Evolutionary conservation across 2,329 filamentous ascomycete species (phyloP), one percentile per base, ranked within the genome.

Genomic region (Trichophyton verrucosum): DNA sequence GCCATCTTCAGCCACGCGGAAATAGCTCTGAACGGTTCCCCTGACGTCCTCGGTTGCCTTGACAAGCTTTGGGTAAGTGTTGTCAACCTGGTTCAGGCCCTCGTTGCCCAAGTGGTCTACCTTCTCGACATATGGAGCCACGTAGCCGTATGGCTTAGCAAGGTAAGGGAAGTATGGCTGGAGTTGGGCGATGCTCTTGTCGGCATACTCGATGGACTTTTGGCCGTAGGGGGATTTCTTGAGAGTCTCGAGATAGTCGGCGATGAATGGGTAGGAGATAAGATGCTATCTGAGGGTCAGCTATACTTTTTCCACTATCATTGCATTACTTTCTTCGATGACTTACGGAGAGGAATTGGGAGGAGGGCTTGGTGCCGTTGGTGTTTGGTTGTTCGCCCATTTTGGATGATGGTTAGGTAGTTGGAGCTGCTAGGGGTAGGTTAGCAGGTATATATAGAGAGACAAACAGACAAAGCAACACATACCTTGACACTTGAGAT

Each of bases 221-320:
- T 90, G 86, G 71, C 89, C 91, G 71, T 89, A 86, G 58, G 89
- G 86, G 77, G 92, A 89, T 71, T 82, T 79, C 76, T 91, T 89
- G 82, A 95, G 86, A 71, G 84, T 85, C 63, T 83, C 78, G 75
- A 96, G 84, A 69, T 85, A 79, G 74, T 95, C 90, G 71, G 83
- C 84, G 71, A 96, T 82, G 66, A 95, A 76, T 46, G 92, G 92
- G 76, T 95, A 96, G 66, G 86, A 86, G 68, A 85, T 81, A 65
- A 96, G 81, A 72, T 96, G 91, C 89, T 95, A 68, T 46, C 61
- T 33, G 55, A n/a, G 44, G 40, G 24, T 56, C 40, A 59, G 51
- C n/a, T 9, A 17, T 4, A 2, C 13, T 3, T n/a, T 7, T 8
- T 6, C 27, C 24, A n/a, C 13, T 27, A 51, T 51, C 49, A 53